Evolutionary conservation across 805 yeast species (phyloP).

Genomic region (Kuraishia ogatae): DNA sequence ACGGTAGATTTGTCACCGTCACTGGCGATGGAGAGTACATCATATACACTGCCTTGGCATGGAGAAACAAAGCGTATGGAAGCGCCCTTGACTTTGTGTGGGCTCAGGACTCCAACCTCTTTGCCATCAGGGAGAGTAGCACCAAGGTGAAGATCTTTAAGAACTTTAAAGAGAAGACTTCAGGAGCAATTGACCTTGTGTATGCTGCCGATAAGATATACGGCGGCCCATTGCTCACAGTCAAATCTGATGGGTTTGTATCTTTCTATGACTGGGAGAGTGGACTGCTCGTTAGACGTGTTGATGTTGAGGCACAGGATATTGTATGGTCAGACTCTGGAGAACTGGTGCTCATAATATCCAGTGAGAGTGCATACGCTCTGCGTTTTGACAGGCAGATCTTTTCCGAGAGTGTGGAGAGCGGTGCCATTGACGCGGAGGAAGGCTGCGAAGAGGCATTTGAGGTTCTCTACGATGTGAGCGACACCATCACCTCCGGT

Average conservation of each 20-base stretch:
- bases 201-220: conserved; percentile 73
- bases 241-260: conserved; percentile 75
- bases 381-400: conserved; percentile 63
- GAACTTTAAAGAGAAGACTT: conserved; percentile 74
- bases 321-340: conserved; percentile 93
- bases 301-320: conserved; percentile 78
- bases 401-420: conserved; percentile 52
- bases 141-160: conserved; percentile 64
- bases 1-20: conserved; percentile 94
- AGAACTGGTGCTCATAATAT: conserved; percentile 70
- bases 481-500: conserved; percentile 79
- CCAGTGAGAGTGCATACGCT: conserved; percentile 68
- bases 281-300: conserved; percentile 75
- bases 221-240: conserved; percentile 85
- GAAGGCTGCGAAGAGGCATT: conserved; percentile 88
- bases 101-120: conserved; percentile 86
- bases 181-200: conserved; percentile 54
- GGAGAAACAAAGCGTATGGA: conserved; percentile 95
- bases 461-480: conserved; percentile 74
- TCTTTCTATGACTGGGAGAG: conserved; percentile 93
- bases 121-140: conserved; percentile 69
- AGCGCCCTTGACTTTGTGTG: conserved; percentile 86
- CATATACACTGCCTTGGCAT: conserved; percentile 91
- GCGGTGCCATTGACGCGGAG: conserved; percentile 55
- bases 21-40: conserved; percentile 98